phyloP scores from a whole-genome alignment of 257 asterid species.

The Cinchona pubescens region DNA sequence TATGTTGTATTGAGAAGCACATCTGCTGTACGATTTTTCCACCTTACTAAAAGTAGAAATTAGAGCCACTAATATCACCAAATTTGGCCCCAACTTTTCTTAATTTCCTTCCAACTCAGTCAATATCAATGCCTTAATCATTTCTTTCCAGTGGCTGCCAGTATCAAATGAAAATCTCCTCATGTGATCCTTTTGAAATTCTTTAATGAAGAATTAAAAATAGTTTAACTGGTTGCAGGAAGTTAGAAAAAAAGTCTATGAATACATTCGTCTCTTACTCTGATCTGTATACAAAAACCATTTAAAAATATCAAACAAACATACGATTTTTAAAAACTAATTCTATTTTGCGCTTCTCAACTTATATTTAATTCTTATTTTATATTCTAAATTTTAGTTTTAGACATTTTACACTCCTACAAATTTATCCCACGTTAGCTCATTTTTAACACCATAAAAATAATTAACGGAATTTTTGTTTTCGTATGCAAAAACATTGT shows the following conservation, averaged over 20 bases:
- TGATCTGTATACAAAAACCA: background rate
- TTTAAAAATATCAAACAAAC: background rate
- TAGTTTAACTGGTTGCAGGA: background rate
- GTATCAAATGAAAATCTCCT: background rate
- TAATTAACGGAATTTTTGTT: no score
- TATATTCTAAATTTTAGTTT: no score
- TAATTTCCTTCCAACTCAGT: constrained; percentile 2
- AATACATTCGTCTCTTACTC: background rate
- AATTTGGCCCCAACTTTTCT: background rate
- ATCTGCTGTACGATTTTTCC: background rate
- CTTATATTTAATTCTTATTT: no score
- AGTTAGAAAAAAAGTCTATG: background rate
- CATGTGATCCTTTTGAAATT: background rate
- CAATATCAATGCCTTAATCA: background rate
- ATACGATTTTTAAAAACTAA: no score
- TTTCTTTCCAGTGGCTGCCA: background rate
- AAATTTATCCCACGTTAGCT: no score
- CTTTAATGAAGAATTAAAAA: background rate
- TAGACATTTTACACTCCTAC: no score
- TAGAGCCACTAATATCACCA: background rate
- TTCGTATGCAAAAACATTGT: no score
- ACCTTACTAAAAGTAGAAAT: background rate
- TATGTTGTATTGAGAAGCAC: background rate
- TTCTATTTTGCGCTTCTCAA: no score
- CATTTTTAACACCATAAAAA: no score